Percentiles rank a stretch among this genome's conserved stretches.
phyloP scores from a whole-genome alignment of 768 basidiomycete species.

The Lentinula raphanica region DNA sequence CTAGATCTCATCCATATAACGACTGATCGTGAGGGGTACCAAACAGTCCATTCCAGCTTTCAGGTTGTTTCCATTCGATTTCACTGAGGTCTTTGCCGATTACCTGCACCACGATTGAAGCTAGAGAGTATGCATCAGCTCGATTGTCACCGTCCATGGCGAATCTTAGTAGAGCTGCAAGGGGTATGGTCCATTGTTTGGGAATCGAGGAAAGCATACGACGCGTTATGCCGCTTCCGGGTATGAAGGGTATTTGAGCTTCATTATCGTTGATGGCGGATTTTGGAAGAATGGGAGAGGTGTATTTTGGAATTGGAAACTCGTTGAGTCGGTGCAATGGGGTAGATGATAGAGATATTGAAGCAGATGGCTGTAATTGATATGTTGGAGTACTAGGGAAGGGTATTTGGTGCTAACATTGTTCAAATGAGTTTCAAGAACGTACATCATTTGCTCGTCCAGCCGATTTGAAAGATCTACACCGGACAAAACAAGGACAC shows the following conservation, averaged over 20 bases:
- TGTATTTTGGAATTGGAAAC: constrained; percentile 52
- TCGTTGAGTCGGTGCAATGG: constrained; percentile 36
- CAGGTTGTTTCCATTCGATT: constrained; percentile 56
- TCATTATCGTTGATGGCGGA: constrained; percentile 20
- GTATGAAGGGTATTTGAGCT: constrained; percentile 60
- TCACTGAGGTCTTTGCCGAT: constrained; percentile 31
- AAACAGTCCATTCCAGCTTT: constrained; percentile 67
- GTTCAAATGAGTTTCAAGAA: constrained; percentile 2
- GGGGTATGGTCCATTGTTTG: constrained; percentile 44
- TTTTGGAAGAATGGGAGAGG: constrained; percentile 39
- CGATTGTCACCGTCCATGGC: constrained; percentile 82
- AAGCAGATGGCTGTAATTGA: constrained; percentile 44
- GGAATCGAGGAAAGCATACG: constrained; percentile 60
- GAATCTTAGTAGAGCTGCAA: constrained; percentile 62
- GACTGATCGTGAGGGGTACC: constrained; percentile 71
- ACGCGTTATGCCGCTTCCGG: constrained; percentile 70
- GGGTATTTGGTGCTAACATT: not conserved
- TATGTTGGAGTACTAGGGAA: constrained; percentile 60
- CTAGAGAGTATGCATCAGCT: constrained; percentile 60
- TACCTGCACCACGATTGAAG: constrained; percentile 46
- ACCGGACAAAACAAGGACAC: constrained; percentile 64
- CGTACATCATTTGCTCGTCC: constrained; percentile 75
- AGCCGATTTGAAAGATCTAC: constrained; percentile 71
- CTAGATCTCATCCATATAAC: constrained; percentile 48
- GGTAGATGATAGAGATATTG: constrained; percentile 38